A percentile compares a stretch with the other conserved stretches of the same genome.
Evolutionary conservation across 2,329 filamentous ascomycete species (phyloP).

Genomic region (Fusarium siculi): DNA sequence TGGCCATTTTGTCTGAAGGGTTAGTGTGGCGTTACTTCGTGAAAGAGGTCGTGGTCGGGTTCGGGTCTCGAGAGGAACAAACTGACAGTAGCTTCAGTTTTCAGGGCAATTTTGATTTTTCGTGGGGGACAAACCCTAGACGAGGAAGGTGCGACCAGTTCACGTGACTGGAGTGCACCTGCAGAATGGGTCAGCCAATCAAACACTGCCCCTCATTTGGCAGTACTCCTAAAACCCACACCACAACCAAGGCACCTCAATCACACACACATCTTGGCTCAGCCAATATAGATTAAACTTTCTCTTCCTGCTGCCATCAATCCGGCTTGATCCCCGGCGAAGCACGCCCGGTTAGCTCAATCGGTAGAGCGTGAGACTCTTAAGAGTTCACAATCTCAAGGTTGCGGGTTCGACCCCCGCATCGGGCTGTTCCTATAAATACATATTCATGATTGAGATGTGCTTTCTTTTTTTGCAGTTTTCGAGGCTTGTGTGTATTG

Average conservation of each 20-base stretch:
- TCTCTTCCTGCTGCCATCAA: constrained; percentile 5
- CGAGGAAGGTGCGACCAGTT: constrained; percentile 32
- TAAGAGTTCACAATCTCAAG: constrained; percentile 61
- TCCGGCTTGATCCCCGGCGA: constrained; percentile 58
- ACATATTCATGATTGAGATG: constrained; percentile 41
- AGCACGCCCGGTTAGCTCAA: constrained; percentile 53
- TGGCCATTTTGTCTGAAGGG: constrained; percentile 69
- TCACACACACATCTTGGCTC: neutral
- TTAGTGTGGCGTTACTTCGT: constrained; percentile 55
- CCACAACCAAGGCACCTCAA: neutral
- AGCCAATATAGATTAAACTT: neutral
- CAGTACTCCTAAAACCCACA: neutral
- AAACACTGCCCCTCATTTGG: neutral
- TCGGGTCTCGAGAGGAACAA: constrained; percentile 51
- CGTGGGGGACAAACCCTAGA: constrained; percentile 55
- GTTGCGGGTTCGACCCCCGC: constrained; percentile 65
- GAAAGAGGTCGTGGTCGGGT: constrained; percentile 48
- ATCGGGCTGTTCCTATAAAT: constrained; percentile 53
- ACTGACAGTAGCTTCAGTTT: constrained; percentile 38
- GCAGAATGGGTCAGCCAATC: constrained; percentile 4
- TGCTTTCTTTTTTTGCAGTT: constrained; percentile 33
- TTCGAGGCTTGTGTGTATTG: neutral
- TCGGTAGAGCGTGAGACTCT: constrained; percentile 75
- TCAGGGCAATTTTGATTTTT: constrained; percentile 32
- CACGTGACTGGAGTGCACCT: constrained; percentile 46